Base-by-base conservation (phyloP, 495 filamentous ascomycete genomes). In the Neurospora intermedia region DNA sequence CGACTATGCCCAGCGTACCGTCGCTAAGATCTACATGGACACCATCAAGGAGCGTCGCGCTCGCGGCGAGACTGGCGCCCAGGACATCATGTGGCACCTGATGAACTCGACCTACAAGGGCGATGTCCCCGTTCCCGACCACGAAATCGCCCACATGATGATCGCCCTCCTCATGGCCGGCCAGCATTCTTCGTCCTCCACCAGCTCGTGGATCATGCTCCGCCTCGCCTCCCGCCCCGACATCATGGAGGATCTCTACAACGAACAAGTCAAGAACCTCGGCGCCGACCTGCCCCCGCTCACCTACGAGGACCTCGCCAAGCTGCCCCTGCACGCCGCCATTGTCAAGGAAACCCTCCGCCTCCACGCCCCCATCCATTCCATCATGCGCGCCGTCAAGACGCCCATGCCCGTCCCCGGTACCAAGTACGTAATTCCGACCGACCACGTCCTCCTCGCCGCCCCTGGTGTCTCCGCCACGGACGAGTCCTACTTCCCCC, bases 111-210 rank as follows among this genome's bases (percentile, higher is more conserved):
- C 81, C 3, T 96, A 96, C 87, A 93, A 93, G 81, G 85, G 92
- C 76, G 92, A 91, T 71, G 84, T 81, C 39, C 80, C 82, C 7
- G 84, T 95, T 8, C 90, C 93, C 13, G 93, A 96, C 79, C 87
- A 90, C 74, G 92, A 96, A 76, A 88, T 95, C 45, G 93, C 93
- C 8, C 93, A 95, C 79, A 94, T 96, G 88, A 94, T 96, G 91
- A 96, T 96, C 78, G 92, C 93, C 0, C 87, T 96, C 35, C 85
- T 96, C 10, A 94, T 96, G 93, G 93, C 92, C 41, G 93, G 93
- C 72, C 93, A 96, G 78, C 93, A 96, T 84, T 94, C 92, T 1
- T 94, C 92, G 4, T 93, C 93, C 48, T 91, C 92, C 8, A 93
- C 91, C 66, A 90, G 88, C 78, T 85, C 91, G 40, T 96, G 92